These are phyloP conservation scores for Backusella tarrabulga DNA, from an alignment of 192 early-diverging fungal species.

Conservation along the genomic window DNA sequence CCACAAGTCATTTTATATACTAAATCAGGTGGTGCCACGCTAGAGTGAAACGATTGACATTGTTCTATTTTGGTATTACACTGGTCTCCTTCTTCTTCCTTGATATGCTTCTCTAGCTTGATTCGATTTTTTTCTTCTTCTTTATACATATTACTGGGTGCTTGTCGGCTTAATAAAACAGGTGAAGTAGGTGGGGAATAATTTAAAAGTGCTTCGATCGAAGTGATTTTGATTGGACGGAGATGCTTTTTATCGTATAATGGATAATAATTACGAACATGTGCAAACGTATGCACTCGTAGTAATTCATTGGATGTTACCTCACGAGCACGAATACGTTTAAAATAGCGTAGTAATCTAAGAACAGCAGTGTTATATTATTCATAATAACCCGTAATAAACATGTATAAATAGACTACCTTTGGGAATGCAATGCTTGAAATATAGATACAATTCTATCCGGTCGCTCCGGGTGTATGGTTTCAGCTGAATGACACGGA, in stretches of 20 bases:
- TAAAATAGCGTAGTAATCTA: conserved; percentile 47
- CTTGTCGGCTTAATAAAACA: background rate
- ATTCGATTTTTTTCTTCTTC: conserved; percentile 14
- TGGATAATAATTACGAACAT: conserved; percentile 47
- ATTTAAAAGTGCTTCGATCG: conserved; percentile 35
- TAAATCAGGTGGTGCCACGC: conserved; percentile 34
- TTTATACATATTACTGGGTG: background rate
- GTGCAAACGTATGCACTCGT: conserved; percentile 44
- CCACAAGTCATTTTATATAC: conserved; percentile 52
- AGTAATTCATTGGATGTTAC: conserved; percentile 46
- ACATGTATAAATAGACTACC: conserved; percentile 14
- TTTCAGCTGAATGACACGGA: conserved; percentile 46
- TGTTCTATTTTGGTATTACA: background rate
- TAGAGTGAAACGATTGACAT: background rate
- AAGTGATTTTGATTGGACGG: conserved; percentile 18
- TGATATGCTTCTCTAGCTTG: conserved; percentile 12
- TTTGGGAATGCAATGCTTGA: conserved; percentile 42
- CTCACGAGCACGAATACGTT: conserved; percentile 46
- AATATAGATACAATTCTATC: conserved; percentile 49
- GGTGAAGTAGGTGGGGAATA: conserved; percentile 7
- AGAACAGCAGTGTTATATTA: background rate
- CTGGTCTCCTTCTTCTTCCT: background rate
- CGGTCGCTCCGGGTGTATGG: conserved; percentile 51
- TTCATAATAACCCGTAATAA: background rate
- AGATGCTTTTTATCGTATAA: background rate